Percentiles rank a stretch among this genome's conserved stretches.
phyloP scores from a whole-genome alignment of 805 yeast genomes.

The Kuraishia hungarica region DNA sequence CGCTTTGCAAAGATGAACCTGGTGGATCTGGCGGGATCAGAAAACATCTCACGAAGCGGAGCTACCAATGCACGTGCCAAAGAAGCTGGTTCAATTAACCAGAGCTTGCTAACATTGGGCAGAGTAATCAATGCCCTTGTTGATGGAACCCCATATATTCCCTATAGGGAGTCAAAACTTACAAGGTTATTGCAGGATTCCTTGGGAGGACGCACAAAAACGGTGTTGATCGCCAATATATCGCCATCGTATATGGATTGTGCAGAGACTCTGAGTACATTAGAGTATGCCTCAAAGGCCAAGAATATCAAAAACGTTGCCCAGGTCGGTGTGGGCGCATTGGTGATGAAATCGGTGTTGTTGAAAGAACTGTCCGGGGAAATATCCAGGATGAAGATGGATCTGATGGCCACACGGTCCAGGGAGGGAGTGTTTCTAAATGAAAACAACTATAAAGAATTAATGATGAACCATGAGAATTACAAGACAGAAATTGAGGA shows the following conservation, averaged over 20 bases:
- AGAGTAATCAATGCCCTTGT: constrained; percentile 75
- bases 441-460: constrained; percentile 45
- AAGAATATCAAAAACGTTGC: constrained; percentile 44
- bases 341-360: constrained; percentile 33
- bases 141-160: constrained; percentile 61
- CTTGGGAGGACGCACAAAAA: constrained; percentile 80
- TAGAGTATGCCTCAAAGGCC: constrained; percentile 51
- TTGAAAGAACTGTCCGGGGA: constrained; percentile 38
- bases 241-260: constrained; percentile 50
- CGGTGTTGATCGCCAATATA: constrained; percentile 80
- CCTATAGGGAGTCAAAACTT: constrained; percentile 68
- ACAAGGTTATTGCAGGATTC: constrained; percentile 72
- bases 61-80: constrained; percentile 80
- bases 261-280: constrained; percentile 43
- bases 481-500: constrained; percentile 43
- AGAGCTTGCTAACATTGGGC: constrained; percentile 79
- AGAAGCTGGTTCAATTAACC: constrained; percentile 92
- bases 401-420: constrained; percentile 50
- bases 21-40: constrained; percentile 95
- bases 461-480: constrained; percentile 39
- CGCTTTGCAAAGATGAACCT: constrained; percentile 39
- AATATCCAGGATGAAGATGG: constrained; percentile 35
- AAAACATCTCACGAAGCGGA: constrained; percentile 81
- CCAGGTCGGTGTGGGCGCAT: constrained; percentile 23
- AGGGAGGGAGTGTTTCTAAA: constrained; percentile 64